These are phyloP conservation scores for Pestalotiopsis sp. DNA, from an alignment of 2,329 filamentous ascomycete genomes.

Conservation along the genomic window DNA sequence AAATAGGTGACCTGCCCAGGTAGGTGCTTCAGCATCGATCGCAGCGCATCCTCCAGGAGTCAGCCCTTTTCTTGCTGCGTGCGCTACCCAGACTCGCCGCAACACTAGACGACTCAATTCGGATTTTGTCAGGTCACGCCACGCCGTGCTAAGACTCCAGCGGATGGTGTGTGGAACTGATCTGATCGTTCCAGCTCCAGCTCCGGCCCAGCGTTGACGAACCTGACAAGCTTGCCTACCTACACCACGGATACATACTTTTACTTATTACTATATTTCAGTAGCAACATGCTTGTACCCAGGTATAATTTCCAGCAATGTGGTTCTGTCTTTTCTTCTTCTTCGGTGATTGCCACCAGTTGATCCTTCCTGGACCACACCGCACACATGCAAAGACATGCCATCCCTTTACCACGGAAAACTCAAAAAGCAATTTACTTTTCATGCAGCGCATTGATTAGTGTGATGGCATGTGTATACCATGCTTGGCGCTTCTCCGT, in stretches of 20 bases:
- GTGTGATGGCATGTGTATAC: too few species aligned
- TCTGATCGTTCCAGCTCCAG: too few species aligned
- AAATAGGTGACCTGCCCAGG: background rate
- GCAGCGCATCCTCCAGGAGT: background rate
- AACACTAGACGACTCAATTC: background rate
- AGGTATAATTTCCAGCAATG: background rate
- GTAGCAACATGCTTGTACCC: too few species aligned
- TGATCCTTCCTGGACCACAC: background rate
- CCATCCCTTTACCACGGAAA: background rate
- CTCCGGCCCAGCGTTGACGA: too few species aligned
- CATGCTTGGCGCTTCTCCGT: too few species aligned
- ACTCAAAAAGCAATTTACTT: background rate
- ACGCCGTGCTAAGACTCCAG: background rate
- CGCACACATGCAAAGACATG: too few species aligned
- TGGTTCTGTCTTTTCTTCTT: background rate
- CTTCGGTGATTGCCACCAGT: background rate
- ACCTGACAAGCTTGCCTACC: too few species aligned
- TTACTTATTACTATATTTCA: background rate
- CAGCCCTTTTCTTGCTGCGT: background rate
- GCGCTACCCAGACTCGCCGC: background rate
- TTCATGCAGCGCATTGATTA: background rate
- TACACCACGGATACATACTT: too few species aligned
- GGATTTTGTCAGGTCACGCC: background rate
- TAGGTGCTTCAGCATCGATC: too few species aligned
- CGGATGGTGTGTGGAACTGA: background rate